phyloP scores from a whole-genome alignment of 306 rosid genomes.

The Vicia faba region DNA sequence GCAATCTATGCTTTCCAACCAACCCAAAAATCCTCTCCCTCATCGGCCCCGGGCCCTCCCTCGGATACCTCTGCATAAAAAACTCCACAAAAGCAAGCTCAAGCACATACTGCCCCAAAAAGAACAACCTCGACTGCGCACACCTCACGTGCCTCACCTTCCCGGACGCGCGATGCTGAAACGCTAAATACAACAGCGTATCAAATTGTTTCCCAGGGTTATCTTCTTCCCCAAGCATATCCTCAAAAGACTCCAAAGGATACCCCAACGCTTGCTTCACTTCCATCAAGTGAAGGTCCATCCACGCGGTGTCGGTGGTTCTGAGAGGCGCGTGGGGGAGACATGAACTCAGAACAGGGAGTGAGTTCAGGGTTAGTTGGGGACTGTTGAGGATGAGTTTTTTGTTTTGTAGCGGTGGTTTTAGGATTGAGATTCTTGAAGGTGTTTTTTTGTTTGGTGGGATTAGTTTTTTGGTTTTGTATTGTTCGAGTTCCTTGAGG shows the following conservation, averaged over 20 bases:
- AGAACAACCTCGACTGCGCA: slow-evolving; percentile 78
- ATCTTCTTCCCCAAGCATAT: slow-evolving; percentile 58
- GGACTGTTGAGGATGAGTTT: slow-evolving; percentile 81
- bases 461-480: slow-evolving; percentile 57
- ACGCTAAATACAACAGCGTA: slow-evolving; percentile 79
- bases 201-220: slow-evolving; percentile 80
- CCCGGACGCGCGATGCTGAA: slow-evolving; percentile 72
- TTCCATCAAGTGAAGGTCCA: slow-evolving; percentile 71
- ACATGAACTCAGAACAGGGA: slow-evolving; percentile 82
- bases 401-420: slow-evolving; percentile 78
- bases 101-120: slow-evolving; percentile 85
- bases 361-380: slow-evolving; percentile 65
- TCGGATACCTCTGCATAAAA: slow-evolving; percentile 83
- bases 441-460: slow-evolving; percentile 67
- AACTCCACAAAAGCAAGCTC: slow-evolving; percentile 73
- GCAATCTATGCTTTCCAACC: slow-evolving; percentile 75
- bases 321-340: slow-evolving; percentile 69
- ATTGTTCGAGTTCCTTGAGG: slow-evolving; percentile 76
- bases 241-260: slow-evolving; percentile 71
- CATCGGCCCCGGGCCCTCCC: slow-evolving; percentile 88
- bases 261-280: slow-evolving; percentile 92
- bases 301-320: slow-evolving; percentile 68
- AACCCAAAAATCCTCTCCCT: slow-evolving; percentile 83
- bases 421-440: slow-evolving; percentile 59
- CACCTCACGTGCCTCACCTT: slow-evolving; percentile 69